Conservation (phyloP, 495 filamentous ascomycete species). For the Usnea hakonensis region DNA sequence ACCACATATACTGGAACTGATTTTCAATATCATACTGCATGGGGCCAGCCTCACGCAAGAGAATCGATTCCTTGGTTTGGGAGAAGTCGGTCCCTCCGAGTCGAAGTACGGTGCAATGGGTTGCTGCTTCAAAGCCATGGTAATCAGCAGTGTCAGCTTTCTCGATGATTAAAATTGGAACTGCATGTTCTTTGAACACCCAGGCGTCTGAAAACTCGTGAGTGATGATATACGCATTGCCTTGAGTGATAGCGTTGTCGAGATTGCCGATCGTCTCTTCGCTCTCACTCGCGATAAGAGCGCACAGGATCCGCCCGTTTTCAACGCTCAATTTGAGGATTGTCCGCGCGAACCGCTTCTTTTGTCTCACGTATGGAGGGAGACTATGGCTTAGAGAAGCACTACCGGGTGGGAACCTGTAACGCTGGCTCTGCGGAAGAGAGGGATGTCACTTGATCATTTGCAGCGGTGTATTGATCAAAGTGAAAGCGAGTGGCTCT, state of each 20-base stretch:
- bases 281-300: neutral
- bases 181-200: neutral
- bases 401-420: neutral
- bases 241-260: slow-evolving; percentile 3
- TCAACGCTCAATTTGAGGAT: neutral
- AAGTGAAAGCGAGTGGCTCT: slow-evolving; percentile 15
- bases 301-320: neutral
- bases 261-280: slow-evolving; percentile 4
- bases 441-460: neutral
- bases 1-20: neutral
- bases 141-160: slow-evolving; percentile 1
- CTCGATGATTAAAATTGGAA: slow-evolving; percentile 8
- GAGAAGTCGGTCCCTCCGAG: neutral
- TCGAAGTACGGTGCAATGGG: neutral
- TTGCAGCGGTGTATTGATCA: neutral
- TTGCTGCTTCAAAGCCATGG: slow-evolving; percentile 12
- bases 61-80: slow-evolving; percentile 1
- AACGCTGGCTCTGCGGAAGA: slow-evolving; percentile 1
- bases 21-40: neutral
- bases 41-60: slow-evolving; percentile 8
- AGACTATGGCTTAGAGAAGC: slow-evolving; percentile 9
- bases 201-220: neutral
- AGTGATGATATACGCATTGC: neutral
- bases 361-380: slow-evolving; percentile 12
- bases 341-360: neutral